A percentile compares a stretch with the other conserved stretches of the same genome.
Conservation (phyloP, 257 asterid species). For the Forsythia suspensa region DNA sequence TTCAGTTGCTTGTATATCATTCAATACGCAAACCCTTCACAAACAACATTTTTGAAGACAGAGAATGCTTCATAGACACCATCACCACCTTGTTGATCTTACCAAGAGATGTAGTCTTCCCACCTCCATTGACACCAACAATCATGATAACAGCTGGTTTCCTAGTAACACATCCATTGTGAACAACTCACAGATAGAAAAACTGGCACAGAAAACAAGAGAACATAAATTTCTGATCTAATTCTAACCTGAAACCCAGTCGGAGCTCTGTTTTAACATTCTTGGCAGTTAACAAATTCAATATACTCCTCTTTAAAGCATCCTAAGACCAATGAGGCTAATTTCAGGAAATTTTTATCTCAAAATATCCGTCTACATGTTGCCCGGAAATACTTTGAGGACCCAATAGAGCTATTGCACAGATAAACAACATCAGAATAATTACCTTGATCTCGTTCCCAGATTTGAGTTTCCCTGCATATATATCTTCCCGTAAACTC, state of each 20-base stretch:
- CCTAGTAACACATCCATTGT: constrained; percentile 41
- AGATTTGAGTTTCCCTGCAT: constrained; percentile 87
- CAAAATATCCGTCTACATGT: neutral
- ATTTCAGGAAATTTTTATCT: constrained; percentile 17
- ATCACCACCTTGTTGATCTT: constrained; percentile 28
- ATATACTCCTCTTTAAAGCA: constrained; percentile 74
- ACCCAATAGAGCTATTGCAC: neutral
- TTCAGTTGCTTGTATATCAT: neutral
- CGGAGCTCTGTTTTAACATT: constrained; percentile 79
- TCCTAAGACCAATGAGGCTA: constrained; percentile 44
- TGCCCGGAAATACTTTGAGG: neutral
- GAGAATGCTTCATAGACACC: neutral
- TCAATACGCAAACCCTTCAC: constrained; percentile 3
- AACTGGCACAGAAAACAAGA: neutral
- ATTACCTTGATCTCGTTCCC: constrained; percentile 89
- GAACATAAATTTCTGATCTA: constrained; percentile 18
- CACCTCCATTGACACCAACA: constrained; percentile 99
- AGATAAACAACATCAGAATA: neutral
- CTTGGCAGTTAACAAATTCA: constrained; percentile 75
- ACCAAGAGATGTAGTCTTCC: constrained; percentile 98
- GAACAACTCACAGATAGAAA: constrained; percentile 20
- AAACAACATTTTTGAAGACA: no score
- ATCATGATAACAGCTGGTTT: constrained; percentile 95
- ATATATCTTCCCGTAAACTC: constrained; percentile 87
- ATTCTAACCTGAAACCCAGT: constrained; percentile 81